Percentiles rank a stretch among this genome's conserved stretches.
These are phyloP conservation scores for Arthonia radiata DNA, from an alignment of 495 filamentous ascomycete species.

Conservation along the genomic window DNA sequence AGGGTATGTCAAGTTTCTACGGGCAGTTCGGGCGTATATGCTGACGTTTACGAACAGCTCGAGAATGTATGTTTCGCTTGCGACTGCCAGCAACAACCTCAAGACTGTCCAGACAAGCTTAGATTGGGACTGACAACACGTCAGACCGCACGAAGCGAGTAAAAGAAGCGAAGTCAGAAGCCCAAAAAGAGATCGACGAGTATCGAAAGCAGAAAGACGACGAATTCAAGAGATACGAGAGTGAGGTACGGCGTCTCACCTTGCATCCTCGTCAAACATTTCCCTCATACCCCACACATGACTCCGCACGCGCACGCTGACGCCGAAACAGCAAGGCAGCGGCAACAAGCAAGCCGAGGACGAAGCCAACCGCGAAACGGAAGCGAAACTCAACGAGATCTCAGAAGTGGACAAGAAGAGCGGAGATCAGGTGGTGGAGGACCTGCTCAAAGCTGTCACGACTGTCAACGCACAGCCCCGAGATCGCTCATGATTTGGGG, in stretches of 20 bases:
- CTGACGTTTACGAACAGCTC: no score
- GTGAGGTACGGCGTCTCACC: conserved; percentile 33
- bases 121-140: no score
- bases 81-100: no score
- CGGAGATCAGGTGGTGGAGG: conserved; percentile 53
- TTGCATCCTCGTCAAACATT: neutral
- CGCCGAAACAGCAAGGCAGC: conserved; percentile 41
- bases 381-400: conserved; percentile 61
- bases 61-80: no score
- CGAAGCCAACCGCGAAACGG: conserved; percentile 60
- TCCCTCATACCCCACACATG: neutral
- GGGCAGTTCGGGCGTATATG: conserved; percentile 12
- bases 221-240: conserved; percentile 86
- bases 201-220: conserved; percentile 77
- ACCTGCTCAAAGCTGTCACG: conserved; percentile 54
- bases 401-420: conserved; percentile 51
- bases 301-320: neutral
- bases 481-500: no score
- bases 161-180: conserved; percentile 81
- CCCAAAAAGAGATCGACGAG: conserved; percentile 93
- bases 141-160: conserved; percentile 90
- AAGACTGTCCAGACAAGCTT: no score
- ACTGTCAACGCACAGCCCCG: no score
- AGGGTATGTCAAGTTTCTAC: conserved; percentile 30
- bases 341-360: conserved; percentile 74